phyloP scores from a whole-genome alignment of 106 monocot species.

The Dendrobium huoshanense region DNA sequence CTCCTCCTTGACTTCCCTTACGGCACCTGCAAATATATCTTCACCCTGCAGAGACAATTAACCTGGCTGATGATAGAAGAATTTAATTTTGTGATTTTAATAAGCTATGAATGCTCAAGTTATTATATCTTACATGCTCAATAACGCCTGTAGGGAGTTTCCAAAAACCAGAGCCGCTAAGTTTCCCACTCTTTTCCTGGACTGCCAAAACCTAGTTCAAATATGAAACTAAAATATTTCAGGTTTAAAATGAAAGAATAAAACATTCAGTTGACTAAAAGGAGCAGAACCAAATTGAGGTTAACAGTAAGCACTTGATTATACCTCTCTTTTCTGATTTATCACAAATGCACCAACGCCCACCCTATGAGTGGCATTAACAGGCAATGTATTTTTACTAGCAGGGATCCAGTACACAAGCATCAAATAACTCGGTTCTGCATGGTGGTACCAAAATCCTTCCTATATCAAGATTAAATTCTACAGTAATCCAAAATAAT shows the following conservation, averaged over 20 bases:
- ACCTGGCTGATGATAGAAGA: not conserved
- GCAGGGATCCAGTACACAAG: conserved; percentile 91
- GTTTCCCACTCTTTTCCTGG: conserved; percentile 81
- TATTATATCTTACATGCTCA: conserved; percentile 46
- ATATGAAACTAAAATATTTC: not conserved
- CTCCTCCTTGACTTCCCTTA: conserved; percentile 97
- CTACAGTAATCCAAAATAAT: not conserved
- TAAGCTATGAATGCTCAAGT: not conserved
- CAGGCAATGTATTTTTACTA: conserved; percentile 66
- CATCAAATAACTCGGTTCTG: conserved; percentile 89
- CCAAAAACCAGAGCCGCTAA: conserved; percentile 69
- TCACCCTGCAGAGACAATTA: conserved; percentile 53
- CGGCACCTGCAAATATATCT: conserved; percentile 65
- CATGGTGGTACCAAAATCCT: conserved; percentile 97
- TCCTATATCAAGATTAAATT: conserved; percentile 41
- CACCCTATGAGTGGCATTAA: conserved; percentile 86
- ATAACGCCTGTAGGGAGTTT: conserved; percentile 93
- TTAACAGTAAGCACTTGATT: conserved; percentile 1
- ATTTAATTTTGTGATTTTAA: not conserved
- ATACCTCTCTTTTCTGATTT: conserved; percentile 84
- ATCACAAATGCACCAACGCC: conserved; percentile 91
- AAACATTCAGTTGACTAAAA: not conserved
- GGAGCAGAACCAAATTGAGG: not conserved
- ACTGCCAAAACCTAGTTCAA: conserved; percentile 74
- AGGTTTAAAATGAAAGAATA: not conserved